These are phyloP conservation scores for Sclerotinia minor DNA, from an alignment of 2,329 filamentous ascomycete genomes.

Conservation along the genomic window DNA sequence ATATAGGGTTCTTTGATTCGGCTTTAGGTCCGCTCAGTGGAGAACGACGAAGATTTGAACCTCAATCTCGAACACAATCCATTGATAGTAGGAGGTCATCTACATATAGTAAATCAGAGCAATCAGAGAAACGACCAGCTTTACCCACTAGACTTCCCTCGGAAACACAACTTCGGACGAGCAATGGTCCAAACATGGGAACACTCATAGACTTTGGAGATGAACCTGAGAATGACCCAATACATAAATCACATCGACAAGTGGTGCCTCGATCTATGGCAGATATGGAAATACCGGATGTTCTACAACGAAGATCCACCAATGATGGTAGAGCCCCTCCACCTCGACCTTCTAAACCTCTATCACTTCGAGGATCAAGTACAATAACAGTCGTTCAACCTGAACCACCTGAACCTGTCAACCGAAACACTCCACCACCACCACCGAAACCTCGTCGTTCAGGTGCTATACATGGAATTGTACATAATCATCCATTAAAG, in stretches of 20 bases:
- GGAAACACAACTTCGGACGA: conserved; percentile 40
- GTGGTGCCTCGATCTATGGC: conserved; percentile 38
- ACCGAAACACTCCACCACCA: conserved; percentile 45
- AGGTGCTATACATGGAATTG: conserved; percentile 20
- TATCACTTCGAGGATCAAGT: conserved; percentile 51
- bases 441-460: conserved; percentile 37
- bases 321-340: conserved; percentile 45
- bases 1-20: conserved; percentile 73
- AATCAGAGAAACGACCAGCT: conserved; percentile 33
- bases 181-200: conserved; percentile 48
- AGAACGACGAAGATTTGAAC: conserved; percentile 30
- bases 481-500: conserved; percentile 34
- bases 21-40: conserved; percentile 39
- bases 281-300: conserved; percentile 35
- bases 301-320: conserved; percentile 38
- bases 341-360: conserved; percentile 59
- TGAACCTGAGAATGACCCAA: conserved; percentile 47
- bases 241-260: conserved; percentile 42
- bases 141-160: conserved; percentile 36
- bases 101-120: conserved; percentile 26
- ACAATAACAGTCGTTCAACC: conserved; percentile 33
- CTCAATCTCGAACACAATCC: conserved; percentile 28
- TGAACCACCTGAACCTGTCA: conserved; percentile 45
- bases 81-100: conserved; percentile 30
- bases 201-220: conserved; percentile 62